phyloP scores from a whole-genome alignment of 305 asterid genomes.

The Fraxinus paxiana region DNA sequence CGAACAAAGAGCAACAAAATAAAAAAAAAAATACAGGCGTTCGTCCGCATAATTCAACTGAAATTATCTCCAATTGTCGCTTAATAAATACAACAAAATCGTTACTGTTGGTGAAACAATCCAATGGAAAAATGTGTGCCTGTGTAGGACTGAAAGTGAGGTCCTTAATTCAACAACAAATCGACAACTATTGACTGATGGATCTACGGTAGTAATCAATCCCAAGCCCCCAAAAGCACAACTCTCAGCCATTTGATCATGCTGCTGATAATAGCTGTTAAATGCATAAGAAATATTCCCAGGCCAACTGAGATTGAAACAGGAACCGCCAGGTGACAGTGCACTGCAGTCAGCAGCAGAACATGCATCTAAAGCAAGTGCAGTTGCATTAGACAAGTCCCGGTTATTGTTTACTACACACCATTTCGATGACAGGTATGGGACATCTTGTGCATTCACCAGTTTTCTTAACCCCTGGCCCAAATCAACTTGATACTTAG shows the following conservation, averaged over 20 bases:
- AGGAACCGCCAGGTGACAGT: conserved; percentile 56
- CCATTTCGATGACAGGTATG: conserved; percentile 68
- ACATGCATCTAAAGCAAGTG: conserved; percentile 64
- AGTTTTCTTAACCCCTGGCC: conserved; percentile 50
- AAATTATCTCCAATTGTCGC: conserved; percentile 20
- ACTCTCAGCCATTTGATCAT: conserved; percentile 53
- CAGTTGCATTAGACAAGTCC: conserved; percentile 51
- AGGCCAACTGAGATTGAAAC: conserved; percentile 70
- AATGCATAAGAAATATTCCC: conserved; percentile 69
- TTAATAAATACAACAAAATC: conserved; percentile 33
- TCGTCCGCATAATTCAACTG: neutral
- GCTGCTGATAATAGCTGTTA: conserved; percentile 70
- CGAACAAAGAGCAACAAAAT: neutral
- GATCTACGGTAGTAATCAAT: conserved; percentile 76
- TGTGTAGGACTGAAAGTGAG: conserved; percentile 32
- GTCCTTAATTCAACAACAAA: conserved; percentile 50
- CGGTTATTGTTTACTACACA: conserved; percentile 74
- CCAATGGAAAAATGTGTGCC: conserved; percentile 24
- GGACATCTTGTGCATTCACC: conserved; percentile 56
- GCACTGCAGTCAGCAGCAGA: conserved; percentile 63
- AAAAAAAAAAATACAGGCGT: neutral
- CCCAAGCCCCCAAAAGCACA: conserved; percentile 73
- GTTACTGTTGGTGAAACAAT: conserved; percentile 25
- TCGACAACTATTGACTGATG: conserved; percentile 61
- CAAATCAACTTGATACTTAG: conserved; percentile 57